phyloP scores from a whole-genome alignment of 371 early-diverging fungal species.

The Nosema granulosis region DNA sequence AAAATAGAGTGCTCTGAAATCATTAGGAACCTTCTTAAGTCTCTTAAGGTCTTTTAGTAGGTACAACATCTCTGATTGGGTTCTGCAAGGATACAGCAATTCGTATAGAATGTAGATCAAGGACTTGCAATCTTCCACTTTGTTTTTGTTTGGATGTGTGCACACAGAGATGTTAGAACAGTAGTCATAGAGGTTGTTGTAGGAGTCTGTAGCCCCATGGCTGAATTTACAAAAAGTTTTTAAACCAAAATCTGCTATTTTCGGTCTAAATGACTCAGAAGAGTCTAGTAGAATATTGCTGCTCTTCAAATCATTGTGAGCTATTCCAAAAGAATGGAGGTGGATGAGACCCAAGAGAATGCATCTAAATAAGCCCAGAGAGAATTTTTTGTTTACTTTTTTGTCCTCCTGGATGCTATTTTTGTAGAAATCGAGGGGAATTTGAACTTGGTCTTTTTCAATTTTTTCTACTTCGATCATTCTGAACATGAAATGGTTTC shows the following conservation, averaged over 20 bases:
- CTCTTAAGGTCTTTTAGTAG: background rate
- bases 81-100: background rate
- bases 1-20: background rate
- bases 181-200: background rate
- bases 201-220: background rate
- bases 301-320: conserved; percentile 55
- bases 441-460: conserved; percentile 1
- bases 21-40: background rate
- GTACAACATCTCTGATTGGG: background rate
- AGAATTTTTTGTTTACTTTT: background rate
- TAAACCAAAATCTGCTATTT: conserved; percentile 56
- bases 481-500: background rate
- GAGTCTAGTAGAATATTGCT: conserved; percentile 44
- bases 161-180: background rate
- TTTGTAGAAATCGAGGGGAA: background rate
- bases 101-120: background rate
- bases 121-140: background rate
- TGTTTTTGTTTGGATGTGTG: background rate
- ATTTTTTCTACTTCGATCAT: background rate
- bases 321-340: conserved; percentile 37
- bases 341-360: conserved; percentile 40
- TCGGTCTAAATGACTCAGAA: conserved; percentile 69
- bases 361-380: conserved; percentile 20
- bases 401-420: background rate
- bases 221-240: conserved; percentile 1